phyloP scores from a whole-genome alignment of 2,329 filamentous ascomycete genomes.

The Fusarium falciforme region DNA sequence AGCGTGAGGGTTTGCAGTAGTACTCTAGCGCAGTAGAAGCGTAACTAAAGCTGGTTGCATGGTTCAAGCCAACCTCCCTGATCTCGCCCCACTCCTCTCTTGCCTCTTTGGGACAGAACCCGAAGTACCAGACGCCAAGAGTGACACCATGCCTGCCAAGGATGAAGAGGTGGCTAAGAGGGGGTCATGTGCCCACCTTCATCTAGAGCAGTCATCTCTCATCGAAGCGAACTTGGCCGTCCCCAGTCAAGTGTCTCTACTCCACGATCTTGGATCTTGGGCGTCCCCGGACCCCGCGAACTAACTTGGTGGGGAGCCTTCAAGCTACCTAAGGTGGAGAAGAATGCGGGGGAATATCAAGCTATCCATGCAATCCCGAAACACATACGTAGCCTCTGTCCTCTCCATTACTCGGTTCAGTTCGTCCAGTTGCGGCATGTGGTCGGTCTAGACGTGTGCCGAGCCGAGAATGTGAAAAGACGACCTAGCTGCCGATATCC shows the following conservation, averaged over 20 bases:
- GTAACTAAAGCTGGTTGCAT: background rate
- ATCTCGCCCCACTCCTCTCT: too few relatives aligned
- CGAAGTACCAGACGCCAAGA: background rate
- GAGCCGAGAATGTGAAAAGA: too few relatives aligned
- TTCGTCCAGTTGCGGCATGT: too few relatives aligned
- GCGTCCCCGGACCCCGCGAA: background rate
- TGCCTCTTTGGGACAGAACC: background rate
- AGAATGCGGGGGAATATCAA: background rate
- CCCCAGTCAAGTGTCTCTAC: background rate
- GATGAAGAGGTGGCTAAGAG: background rate
- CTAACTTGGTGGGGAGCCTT: background rate
- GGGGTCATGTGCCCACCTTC: background rate
- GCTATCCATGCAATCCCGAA: background rate
- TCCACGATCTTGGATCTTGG: background rate
- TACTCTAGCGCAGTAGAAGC: background rate
- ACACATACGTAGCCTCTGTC: too few relatives aligned
- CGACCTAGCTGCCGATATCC: too few relatives aligned
- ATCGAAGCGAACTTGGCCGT: background rate
- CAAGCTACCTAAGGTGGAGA: too few relatives aligned
- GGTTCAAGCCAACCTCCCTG: too few relatives aligned
- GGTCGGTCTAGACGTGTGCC: too few relatives aligned
- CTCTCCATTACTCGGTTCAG: too few relatives aligned
- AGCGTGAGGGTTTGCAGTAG: too few relatives aligned
- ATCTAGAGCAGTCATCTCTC: background rate
- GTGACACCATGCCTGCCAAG: background rate